phyloP scores from a whole-genome alignment of 371 early-diverging fungal genomes.

The Apophysomyces trapeziformis region DNA sequence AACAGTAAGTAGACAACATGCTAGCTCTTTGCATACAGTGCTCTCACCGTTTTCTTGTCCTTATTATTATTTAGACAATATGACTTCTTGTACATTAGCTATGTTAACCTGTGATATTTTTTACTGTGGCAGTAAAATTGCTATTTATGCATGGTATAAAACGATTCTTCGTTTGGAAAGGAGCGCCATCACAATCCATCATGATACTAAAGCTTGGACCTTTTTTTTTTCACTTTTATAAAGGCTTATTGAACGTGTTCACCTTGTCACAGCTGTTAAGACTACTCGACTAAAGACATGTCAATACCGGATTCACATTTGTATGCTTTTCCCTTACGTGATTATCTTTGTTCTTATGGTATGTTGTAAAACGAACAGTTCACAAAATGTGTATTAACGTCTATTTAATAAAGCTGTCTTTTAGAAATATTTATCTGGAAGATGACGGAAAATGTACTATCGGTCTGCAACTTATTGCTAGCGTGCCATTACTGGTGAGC shows the following conservation, averaged over 20 bases:
- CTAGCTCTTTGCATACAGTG: no score
- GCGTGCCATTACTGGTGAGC: constrained; percentile 51
- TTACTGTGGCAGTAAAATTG: constrained; percentile 32
- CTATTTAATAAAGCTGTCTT: constrained; percentile 24
- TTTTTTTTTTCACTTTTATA: not conserved
- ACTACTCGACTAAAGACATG: constrained; percentile 42
- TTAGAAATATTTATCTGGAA: constrained; percentile 46
- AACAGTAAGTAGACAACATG: constrained; percentile 13
- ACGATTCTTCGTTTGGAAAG: not conserved
- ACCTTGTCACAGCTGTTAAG: constrained; percentile 51
- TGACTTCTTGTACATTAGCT: constrained; percentile 26
- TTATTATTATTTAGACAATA: constrained; percentile 15
- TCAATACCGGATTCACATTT: constrained; percentile 52
- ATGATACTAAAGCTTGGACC: not conserved
- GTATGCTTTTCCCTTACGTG: constrained; percentile 48
- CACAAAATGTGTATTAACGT: not conserved
- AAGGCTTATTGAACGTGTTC: constrained; percentile 53
- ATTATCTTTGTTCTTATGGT: constrained; percentile 53
- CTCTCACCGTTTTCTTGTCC: not conserved
- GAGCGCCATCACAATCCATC: not conserved
- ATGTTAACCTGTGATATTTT: constrained; percentile 32
- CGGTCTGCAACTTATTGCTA: constrained; percentile 54
- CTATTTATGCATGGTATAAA: constrained; percentile 28
- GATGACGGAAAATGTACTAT: constrained; percentile 52
- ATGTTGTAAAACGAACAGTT: not conserved